These are phyloP conservation scores for Dendrocalamus latiflorus DNA, from an alignment of 202 grass and related monocot species.

Conservation along the genomic window DNA sequence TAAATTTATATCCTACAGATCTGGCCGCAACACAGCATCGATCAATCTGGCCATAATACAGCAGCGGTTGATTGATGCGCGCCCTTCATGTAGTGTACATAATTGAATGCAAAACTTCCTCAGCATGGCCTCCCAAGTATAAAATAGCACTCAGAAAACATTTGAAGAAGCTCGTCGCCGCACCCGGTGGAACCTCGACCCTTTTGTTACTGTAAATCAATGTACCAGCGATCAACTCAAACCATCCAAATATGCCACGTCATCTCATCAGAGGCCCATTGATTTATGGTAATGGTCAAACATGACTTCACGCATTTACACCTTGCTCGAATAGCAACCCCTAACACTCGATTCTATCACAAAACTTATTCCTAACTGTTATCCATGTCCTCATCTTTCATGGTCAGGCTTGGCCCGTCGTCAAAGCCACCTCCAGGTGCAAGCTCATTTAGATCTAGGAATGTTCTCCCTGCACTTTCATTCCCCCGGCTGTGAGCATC, in stretches of 20 bases:
- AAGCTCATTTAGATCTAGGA: constrained; percentile 92
- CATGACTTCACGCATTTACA: constrained; percentile 21
- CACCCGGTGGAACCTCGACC: neutral
- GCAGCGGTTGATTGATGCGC: neutral
- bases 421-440: constrained; percentile 86
- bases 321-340: constrained; percentile 14
- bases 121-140: constrained; percentile 34
- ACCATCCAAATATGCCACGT: constrained; percentile 15
- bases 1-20: constrained; percentile 54
- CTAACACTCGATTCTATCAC: too few relatives aligned
- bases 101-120: constrained; percentile 54
- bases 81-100: constrained; percentile 47
- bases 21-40: constrained; percentile 29
- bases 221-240: constrained; percentile 24
- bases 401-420: constrained; percentile 53
- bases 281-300: constrained; percentile 9
- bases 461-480: constrained; percentile 59
- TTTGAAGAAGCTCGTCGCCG: constrained; percentile 11
- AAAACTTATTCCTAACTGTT: constrained; percentile 57
- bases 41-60: constrained; percentile 40
- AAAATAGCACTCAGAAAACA: constrained; percentile 36
- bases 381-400: constrained; percentile 79
- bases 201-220: constrained; percentile 25
- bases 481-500: constrained; percentile 38
- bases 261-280: constrained; percentile 17